Evolutionary conservation across 1,139 yeast genomes (phyloP).

Genomic region (Debaryomyces sp.): DNA sequence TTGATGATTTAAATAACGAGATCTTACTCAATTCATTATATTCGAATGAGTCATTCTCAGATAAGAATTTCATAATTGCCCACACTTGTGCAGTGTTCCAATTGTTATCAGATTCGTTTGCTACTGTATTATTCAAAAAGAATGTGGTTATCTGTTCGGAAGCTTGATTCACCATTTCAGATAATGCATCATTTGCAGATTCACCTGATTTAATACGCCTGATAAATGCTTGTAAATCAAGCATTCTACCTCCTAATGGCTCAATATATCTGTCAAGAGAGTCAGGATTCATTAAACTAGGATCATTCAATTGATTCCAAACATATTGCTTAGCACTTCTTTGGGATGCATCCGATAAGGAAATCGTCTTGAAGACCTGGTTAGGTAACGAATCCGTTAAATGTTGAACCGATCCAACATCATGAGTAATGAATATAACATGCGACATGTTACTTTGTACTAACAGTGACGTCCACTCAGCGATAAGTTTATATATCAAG

Average conservation of each 20-base stretch:
- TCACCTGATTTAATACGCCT: slow-evolving; percentile 90
- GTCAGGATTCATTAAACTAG: slow-evolving; percentile 21
- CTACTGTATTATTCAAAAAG: slow-evolving; percentile 51
- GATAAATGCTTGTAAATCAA: slow-evolving; percentile 87
- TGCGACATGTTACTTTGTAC: slow-evolving; percentile 83
- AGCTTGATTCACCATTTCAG: slow-evolving; percentile 80
- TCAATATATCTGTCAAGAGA: slow-evolving; percentile 59
- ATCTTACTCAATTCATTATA: slow-evolving; percentile 57
- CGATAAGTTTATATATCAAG: slow-evolving; percentile 71
- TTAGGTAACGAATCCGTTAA: slow-evolving; percentile 77
- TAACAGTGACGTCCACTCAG: slow-evolving; percentile 87
- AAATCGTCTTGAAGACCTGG: slow-evolving; percentile 76
- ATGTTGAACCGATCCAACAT: slow-evolving; percentile 72
- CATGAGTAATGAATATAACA: slow-evolving; percentile 84
- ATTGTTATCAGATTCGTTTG: slow-evolving; percentile 32
- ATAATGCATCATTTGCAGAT: slow-evolving; percentile 70
- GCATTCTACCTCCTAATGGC: slow-evolving; percentile 93
- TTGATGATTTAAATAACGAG: slow-evolving; percentile 68
- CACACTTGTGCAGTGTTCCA: slow-evolving; percentile 87
- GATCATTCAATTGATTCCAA: slow-evolving; percentile 52
- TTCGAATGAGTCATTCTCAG: slow-evolving; percentile 46
- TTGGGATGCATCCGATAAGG: slow-evolving; percentile 80
- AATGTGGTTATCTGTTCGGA: slow-evolving; percentile 87
- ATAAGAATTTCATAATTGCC: slow-evolving; percentile 71
- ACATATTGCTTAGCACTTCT: slow-evolving; percentile 75